phyloP scores from a whole-genome alignment of 2,329 filamentous ascomycete genomes.

The Monilinia fructicola region DNA sequence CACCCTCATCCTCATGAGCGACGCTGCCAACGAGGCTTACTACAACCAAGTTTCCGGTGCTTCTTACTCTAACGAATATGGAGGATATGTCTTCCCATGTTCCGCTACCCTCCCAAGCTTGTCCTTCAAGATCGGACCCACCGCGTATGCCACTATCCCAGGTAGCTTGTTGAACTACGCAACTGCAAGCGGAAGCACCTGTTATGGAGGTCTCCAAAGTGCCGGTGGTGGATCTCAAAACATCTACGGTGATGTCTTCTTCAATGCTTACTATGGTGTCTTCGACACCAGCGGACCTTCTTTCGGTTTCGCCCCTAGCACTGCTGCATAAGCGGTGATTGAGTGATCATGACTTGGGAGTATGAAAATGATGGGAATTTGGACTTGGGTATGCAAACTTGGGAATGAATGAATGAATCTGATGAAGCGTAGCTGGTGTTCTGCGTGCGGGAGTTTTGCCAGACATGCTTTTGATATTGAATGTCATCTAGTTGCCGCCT shows the following conservation, averaged over 20 bases:
- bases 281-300: slow-evolving; percentile 34
- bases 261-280: slow-evolving; percentile 39
- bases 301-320: slow-evolving; percentile 38
- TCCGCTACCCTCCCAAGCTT: slow-evolving; percentile 40
- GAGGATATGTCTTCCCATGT: slow-evolving; percentile 44
- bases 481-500: background rate
- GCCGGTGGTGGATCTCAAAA: slow-evolving; percentile 35
- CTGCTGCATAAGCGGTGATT: background rate
- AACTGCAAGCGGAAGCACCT: slow-evolving; percentile 29
- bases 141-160: slow-evolving; percentile 41
- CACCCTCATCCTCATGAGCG: slow-evolving; percentile 43
- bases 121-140: slow-evolving; percentile 39
- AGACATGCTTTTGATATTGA: background rate
- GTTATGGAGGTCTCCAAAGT: slow-evolving; percentile 44
- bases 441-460: background rate
- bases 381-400: background rate
- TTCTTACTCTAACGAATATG: slow-evolving; percentile 34
- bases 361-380: background rate
- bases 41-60: slow-evolving; percentile 42
- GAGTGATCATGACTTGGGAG: background rate
- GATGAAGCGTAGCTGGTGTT: background rate
- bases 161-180: slow-evolving; percentile 42
- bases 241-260: slow-evolving; percentile 41
- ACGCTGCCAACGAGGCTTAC: slow-evolving; percentile 41
- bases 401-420: slow-evolving; percentile 1